These are phyloP conservation scores for Zasmidium cellare DNA, from an alignment of 2,329 filamentous ascomycete species.

Conservation along the genomic window DNA sequence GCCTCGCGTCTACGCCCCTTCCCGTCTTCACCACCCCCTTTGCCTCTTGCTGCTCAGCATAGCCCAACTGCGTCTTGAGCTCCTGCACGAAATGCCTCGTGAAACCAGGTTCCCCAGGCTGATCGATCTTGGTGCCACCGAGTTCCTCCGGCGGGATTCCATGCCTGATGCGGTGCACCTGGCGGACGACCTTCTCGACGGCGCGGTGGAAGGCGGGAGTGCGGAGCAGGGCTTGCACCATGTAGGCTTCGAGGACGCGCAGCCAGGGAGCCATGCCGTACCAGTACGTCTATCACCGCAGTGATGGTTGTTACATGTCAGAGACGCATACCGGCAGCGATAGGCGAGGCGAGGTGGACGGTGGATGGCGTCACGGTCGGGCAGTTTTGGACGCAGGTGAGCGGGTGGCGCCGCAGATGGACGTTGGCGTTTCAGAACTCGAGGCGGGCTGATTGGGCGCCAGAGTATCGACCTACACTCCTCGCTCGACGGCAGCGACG, in stretches of 20 bases:
- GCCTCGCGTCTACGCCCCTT: conserved; percentile 21
- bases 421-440: background rate
- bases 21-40: conserved; percentile 16
- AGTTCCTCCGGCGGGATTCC: conserved; percentile 52
- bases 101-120: conserved; percentile 38
- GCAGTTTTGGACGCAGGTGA: background rate
- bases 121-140: conserved; percentile 50
- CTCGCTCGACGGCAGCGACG: background rate
- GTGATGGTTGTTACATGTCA: background rate
- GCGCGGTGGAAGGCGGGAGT: conserved; percentile 57
- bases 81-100: conserved; percentile 56
- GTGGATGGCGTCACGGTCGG: background rate
- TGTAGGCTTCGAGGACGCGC: conserved; percentile 40
- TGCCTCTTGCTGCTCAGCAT: conserved; percentile 24
- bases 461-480: background rate
- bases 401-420: background rate
- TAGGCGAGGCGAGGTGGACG: background rate
- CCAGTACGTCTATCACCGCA: background rate
- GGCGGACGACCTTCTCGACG: conserved; percentile 52
- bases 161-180: conserved; percentile 45
- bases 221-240: conserved; percentile 48
- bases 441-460: background rate
- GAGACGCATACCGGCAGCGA: background rate
- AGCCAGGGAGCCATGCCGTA: conserved; percentile 37
- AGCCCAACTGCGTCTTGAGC: conserved; percentile 38